Conservation (phyloP, 805 yeast genomes). For the Candida fluviatilis region DNA sequence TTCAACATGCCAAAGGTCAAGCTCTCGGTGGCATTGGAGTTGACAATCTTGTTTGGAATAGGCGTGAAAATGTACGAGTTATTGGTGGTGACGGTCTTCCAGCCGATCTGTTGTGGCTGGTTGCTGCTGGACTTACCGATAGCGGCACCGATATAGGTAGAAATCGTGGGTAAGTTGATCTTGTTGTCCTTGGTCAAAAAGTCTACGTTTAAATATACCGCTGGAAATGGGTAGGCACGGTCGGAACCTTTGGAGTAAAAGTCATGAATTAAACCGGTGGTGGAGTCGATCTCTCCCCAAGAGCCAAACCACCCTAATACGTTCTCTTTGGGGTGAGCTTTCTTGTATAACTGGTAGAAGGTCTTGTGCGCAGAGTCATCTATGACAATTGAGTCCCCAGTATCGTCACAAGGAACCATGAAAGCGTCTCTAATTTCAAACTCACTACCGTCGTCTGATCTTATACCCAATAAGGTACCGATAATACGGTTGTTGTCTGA, state of each 20-base stretch:
- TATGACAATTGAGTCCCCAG: constrained; percentile 67
- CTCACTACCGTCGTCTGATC: constrained; percentile 80
- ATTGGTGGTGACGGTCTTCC: constrained; percentile 32
- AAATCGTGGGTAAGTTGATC: constrained; percentile 50
- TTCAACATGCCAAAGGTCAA: constrained; percentile 48
- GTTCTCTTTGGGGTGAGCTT: constrained; percentile 71
- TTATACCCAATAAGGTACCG: constrained; percentile 76
- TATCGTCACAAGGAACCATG: constrained; percentile 76
- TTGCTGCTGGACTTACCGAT: constrained; percentile 44
- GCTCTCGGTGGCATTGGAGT: constrained; percentile 50
- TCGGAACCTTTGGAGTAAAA: constrained; percentile 67
- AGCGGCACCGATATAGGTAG: constrained; percentile 74
- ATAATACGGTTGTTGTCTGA: constrained; percentile 53
- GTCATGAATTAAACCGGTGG: constrained; percentile 76
- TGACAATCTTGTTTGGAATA: constrained; percentile 59
- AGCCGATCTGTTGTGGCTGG: constrained; percentile 24
- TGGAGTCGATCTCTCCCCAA: constrained; percentile 57
- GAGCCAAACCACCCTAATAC: constrained; percentile 85
- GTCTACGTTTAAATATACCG: constrained; percentile 73
- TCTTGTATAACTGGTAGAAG: constrained; percentile 66
- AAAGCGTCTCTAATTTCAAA: constrained; percentile 72
- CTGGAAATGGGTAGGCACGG: constrained; percentile 71
- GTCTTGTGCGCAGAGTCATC: constrained; percentile 73
- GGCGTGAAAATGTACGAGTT: constrained; percentile 68
- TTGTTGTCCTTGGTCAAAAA: constrained; percentile 45